These are phyloP conservation scores for Carpinus fangiana DNA, from an alignment of 306 rosid genomes.

Conservation along the genomic window DNA sequence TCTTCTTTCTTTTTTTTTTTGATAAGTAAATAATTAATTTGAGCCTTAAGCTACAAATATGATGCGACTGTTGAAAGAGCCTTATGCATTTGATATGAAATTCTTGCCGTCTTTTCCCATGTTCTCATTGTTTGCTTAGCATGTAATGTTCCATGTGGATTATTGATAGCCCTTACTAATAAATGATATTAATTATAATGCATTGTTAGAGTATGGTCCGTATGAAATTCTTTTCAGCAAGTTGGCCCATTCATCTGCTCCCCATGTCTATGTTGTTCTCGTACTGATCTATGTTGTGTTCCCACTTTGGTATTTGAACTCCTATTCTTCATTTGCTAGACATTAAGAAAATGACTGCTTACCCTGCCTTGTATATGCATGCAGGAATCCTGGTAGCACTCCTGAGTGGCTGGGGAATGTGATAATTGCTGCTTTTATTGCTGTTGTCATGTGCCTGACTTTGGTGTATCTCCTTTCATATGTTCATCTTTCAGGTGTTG, in stretches of 20 bases:
- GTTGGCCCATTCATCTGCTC: background rate
- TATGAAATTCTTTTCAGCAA: background rate
- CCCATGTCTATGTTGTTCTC: background rate
- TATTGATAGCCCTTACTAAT: background rate
- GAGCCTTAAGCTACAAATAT: background rate
- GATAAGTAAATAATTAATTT: too few relatives aligned
- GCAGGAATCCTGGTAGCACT: slow-evolving; percentile 88
- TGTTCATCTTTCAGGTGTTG: slow-evolving; percentile 88
- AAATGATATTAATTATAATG: background rate
- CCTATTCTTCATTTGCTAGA: slow-evolving; percentile 10
- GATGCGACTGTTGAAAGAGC: background rate
- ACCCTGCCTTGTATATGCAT: slow-evolving; percentile 29
- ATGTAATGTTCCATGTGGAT: background rate
- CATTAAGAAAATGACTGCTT: slow-evolving; percentile 14
- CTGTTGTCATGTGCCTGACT: slow-evolving; percentile 64
- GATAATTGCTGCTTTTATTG: slow-evolving; percentile 58
- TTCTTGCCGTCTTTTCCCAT: slow-evolving; percentile 7
- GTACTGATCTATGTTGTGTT: background rate
- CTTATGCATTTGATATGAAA: slow-evolving; percentile 5
- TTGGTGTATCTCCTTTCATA: slow-evolving; percentile 89
- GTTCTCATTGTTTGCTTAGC: background rate
- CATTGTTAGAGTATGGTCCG: background rate
- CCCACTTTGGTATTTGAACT: background rate
- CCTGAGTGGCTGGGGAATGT: slow-evolving; percentile 91
- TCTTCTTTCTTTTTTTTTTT: background rate